Conservation (phyloP, 306 rosid genomes). For the Vigna mungo region DNA sequence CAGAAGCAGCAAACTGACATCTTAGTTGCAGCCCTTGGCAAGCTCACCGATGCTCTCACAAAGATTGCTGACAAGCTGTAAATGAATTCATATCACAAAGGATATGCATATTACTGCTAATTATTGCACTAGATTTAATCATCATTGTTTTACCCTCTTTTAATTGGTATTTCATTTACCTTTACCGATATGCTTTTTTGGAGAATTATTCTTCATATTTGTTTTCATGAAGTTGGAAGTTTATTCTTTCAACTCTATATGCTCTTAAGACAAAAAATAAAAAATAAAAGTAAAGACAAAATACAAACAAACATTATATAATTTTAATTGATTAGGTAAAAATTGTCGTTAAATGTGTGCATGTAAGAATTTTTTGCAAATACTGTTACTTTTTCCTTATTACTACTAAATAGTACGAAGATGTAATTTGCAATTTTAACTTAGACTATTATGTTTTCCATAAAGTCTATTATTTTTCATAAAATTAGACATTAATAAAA, state of each 20-base stretch:
- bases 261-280: no score
- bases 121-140: conserved; percentile 40
- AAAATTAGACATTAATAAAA: no score
- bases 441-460: not conserved
- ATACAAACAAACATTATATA: no score
- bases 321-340: no score
- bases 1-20: conserved; percentile 55
- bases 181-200: not conserved
- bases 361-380: not conserved
- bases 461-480: not conserved
- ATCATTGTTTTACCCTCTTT: not conserved
- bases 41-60: conserved; percentile 60
- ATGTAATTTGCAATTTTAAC: not conserved
- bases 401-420: not conserved
- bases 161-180: not conserved
- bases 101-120: conserved; percentile 29
- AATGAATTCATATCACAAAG: conserved; percentile 37
- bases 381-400: not conserved
- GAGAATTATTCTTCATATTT: conserved; percentile 12
- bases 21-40: conserved; percentile 57
- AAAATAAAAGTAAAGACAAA: no score
- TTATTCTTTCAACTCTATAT: conserved; percentile 25
- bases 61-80: conserved; percentile 66
- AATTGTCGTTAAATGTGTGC: no score
- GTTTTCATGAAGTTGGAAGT: conserved; percentile 28